These are phyloP conservation scores for Solanum okadae DNA, from an alignment of 257 asterid genomes.

Conservation along the genomic window DNA sequence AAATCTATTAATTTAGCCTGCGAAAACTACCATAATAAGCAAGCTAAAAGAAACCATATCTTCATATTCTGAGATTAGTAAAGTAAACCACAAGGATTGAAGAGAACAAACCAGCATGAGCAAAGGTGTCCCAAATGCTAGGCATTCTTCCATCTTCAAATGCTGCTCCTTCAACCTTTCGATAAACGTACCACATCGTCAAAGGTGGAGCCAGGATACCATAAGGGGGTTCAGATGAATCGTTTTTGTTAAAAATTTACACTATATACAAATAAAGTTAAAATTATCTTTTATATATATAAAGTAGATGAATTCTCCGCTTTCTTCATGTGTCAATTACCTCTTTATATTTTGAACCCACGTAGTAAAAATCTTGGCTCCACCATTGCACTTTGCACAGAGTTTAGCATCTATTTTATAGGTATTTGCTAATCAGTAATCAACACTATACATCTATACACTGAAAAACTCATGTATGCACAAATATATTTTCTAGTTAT, in stretches of 20 bases:
- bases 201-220: not conserved
- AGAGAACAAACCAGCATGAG: slow-evolving; percentile 24
- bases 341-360: not conserved
- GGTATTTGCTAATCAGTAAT: not conserved
- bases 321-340: no score
- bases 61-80: not conserved
- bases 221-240: not conserved
- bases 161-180: slow-evolving; percentile 38
- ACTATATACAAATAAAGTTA: not conserved
- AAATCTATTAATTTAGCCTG: not conserved
- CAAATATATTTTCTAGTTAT: not conserved
- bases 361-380: no score
- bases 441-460: not conserved
- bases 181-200: not conserved
- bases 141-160: slow-evolving; percentile 38
- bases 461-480: not conserved
- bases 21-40: not conserved
- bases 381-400: not conserved
- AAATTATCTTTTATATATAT: no score
- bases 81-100: not conserved
- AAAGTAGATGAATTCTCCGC: no score
- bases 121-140: slow-evolving; percentile 39
- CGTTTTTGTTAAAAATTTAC: not conserved
- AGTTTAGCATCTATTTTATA: not conserved
- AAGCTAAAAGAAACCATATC: not conserved